These are phyloP conservation scores for Plasmodium falciparum DNA, from an alignment of 169 alveolate species.

Conservation along the genomic window DNA sequence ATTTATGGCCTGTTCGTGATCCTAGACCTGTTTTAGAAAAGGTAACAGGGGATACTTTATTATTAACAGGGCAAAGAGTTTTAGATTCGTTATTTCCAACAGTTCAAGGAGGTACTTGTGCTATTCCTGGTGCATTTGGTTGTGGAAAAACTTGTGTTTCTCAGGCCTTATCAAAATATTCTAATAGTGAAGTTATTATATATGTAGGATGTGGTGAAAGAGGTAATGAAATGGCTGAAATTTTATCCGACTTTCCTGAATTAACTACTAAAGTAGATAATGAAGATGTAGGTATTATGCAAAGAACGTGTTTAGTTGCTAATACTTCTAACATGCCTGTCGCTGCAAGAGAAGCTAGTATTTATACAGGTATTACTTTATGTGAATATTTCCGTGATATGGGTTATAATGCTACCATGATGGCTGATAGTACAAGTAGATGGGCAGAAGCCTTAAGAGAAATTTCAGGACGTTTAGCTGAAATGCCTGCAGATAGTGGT, in stretches of 20 bases:
- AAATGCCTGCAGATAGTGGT: conserved; percentile 99
- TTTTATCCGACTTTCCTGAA: conserved; percentile 99
- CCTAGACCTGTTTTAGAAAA: conserved; percentile 98
- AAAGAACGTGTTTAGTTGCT: conserved; percentile 99
- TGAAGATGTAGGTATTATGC: conserved; percentile 96
- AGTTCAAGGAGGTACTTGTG: conserved; percentile 99
- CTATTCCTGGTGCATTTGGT: conserved; percentile 99
- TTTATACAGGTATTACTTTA: conserved; percentile 98
- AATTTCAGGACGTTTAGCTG: conserved; percentile 99
- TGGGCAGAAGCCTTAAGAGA: conserved; percentile 99
- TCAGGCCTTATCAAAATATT: conserved; percentile 97
- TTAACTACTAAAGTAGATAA: conserved; percentile 92
- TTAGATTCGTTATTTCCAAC: conserved; percentile 98
- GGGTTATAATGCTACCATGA: conserved; percentile 99
- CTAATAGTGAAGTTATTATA: conserved; percentile 96
- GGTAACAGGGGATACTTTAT: conserved; percentile 94
- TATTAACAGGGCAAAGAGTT: conserved; percentile 98
- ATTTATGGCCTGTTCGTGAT: conserved; percentile 99
- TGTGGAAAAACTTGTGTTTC: conserved; percentile 99
- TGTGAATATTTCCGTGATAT: conserved; percentile 99
- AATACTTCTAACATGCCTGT: conserved; percentile 99
- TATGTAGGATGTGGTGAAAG: conserved; percentile 99
- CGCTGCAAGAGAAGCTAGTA: conserved; percentile 99
- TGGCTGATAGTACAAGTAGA: conserved; percentile 99
- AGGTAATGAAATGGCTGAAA: conserved; percentile 99